phyloP scores from a whole-genome alignment of 106 monocot genomes.

The Ottelia alismoides region DNA sequence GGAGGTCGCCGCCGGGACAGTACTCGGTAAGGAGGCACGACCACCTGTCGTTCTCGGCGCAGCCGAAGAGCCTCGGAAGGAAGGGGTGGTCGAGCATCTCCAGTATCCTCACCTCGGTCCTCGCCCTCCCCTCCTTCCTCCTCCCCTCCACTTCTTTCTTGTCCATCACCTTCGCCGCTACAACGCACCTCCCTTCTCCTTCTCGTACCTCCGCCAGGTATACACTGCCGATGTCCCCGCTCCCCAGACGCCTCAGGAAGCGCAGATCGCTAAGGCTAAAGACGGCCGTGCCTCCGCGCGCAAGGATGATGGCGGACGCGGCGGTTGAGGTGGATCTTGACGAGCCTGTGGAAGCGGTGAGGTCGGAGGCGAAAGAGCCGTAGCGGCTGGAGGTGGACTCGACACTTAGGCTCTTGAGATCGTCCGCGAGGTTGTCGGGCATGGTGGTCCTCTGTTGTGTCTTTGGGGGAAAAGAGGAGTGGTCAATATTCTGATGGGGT shows the following conservation, averaged over 20 bases:
- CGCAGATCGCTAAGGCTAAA: constrained; percentile 44
- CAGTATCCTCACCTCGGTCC: constrained; percentile 72
- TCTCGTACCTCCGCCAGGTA: constrained; percentile 70
- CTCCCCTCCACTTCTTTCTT: constrained; percentile 67
- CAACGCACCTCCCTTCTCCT: constrained; percentile 1
- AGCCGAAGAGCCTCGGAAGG: constrained; percentile 61
- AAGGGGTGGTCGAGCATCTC: constrained; percentile 86
- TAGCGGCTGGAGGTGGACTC: too few relatives aligned
- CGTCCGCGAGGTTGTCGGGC: too few relatives aligned
- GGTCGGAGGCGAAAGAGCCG: not conserved
- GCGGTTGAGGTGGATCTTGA: not conserved
- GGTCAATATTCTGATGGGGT: too few relatives aligned
- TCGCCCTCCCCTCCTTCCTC: constrained; percentile 65
- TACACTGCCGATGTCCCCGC: constrained; percentile 90
- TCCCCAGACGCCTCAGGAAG: constrained; percentile 56
- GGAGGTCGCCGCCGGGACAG: constrained; percentile 91
- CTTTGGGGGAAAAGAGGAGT: too few relatives aligned
- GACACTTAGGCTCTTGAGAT: too few relatives aligned
- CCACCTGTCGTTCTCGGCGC: constrained; percentile 56
- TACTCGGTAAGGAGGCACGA: constrained; percentile 85
- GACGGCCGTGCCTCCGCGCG: not conserved
- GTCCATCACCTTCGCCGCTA: constrained; percentile 95
- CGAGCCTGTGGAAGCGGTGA: not conserved
- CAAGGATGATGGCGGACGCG: not conserved
- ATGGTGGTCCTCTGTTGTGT: too few relatives aligned